Evolutionary conservation across 2,329 filamentous ascomycete species (phyloP).

Genomic region (Monilinia polystroma): DNA sequence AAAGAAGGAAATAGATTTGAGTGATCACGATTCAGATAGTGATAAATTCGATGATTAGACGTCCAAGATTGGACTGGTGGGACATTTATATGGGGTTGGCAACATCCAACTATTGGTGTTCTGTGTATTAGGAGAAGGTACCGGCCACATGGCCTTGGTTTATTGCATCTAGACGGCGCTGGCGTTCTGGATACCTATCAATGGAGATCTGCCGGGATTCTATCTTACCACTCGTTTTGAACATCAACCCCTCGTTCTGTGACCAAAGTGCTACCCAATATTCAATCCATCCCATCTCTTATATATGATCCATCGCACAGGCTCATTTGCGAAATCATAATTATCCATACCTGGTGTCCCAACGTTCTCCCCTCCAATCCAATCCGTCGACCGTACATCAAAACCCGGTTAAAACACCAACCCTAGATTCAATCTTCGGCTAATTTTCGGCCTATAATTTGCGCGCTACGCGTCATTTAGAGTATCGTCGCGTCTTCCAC

Average conservation of each 20-base stretch:
- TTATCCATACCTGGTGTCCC: not conserved
- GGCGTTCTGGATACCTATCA: slow-evolving; percentile 6
- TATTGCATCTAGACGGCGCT: slow-evolving; percentile 13
- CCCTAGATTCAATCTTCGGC: not conserved
- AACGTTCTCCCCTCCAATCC: not conserved
- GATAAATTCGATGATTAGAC: slow-evolving; percentile 44
- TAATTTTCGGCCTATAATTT: not conserved
- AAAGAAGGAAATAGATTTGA: slow-evolving; percentile 50
- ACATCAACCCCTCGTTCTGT: not conserved
- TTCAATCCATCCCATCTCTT: not conserved
- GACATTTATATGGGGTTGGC: not conserved
- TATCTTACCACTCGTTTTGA: not conserved
- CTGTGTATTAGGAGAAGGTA: not conserved
- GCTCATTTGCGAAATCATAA: not conserved
- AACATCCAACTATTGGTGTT: not conserved
- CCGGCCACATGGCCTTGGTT: not conserved
- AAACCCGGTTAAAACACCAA: not conserved
- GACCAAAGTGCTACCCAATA: not conserved
- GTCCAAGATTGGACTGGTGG: not conserved
- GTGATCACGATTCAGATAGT: slow-evolving; percentile 44
- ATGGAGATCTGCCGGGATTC: not conserved
- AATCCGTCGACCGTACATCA: too few relatives aligned
- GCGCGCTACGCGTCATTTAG: slow-evolving; percentile 18
- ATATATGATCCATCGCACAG: not conserved
- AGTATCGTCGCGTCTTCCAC: slow-evolving; percentile 12